Base-by-base conservation (phyloP, 139 green algal species). In the Yamagishiella unicocca region DNA sequence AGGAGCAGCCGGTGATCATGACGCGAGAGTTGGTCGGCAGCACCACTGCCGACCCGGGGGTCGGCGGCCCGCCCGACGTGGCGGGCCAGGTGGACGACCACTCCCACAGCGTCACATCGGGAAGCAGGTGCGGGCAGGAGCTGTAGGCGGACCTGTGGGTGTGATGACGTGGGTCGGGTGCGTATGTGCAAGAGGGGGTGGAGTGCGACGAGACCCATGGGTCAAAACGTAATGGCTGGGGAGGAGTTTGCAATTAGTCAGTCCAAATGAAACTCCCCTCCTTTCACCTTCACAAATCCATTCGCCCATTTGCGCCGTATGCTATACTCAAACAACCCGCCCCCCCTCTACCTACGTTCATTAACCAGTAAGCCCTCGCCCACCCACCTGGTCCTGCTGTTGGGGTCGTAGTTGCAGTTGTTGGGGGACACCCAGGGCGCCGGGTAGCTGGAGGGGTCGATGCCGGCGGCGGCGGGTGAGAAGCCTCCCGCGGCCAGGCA, bases 1-100 rank as follows among this genome's bases (percentile, higher is more conserved):
- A 82, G 35, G 89, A 92, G 85, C 89, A 92, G 50, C 46, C 73
- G 1, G 79, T 92, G 40, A 92, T 68, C 42, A 92, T 84, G 40
- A 92, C 54, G 21, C 50, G 55, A 4, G 31, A 84, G 85, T 80
- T 81, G 38, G 42, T 0, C 0, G 89, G 89, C 31, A 92, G 85
- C n/a, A 84, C 87, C 37, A 92, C 85, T 4, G 54, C 64, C 12
- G 78, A 81, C 17, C 71, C 54, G 35, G 62, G 75, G 64, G 75
- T 33, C 25, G 85, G 85, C 31, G 62, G 25, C 33, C 64, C 62
- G 10, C n/a, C 46, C 31, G 7, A n/a, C 50, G 54, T 35, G 35
- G 12, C 54, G 24, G 76, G 55, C 85, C 85, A 89, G 66, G 75
- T 64, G 64, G 22, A 38, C 17, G 45, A 1, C 14, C 61, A 53